A percentile compares a stretch with the other conserved stretches of the same genome.
These are phyloP conservation scores for Zygnema cylindricum DNA, from an alignment of 139 green algal genomes.

Conservation along the genomic window DNA sequence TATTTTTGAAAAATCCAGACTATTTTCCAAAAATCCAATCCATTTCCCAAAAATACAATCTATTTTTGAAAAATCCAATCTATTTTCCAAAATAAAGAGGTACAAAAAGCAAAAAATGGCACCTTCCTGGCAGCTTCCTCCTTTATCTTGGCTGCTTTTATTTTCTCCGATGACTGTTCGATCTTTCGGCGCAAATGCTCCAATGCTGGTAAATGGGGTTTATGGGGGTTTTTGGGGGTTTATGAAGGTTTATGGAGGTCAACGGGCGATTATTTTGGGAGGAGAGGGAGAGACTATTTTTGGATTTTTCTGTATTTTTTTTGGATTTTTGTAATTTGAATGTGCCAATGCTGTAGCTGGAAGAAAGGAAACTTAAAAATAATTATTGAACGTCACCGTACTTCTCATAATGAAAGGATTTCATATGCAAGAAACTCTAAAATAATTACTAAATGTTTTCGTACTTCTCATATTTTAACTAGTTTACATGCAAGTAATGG, in stretches of 20 bases:
- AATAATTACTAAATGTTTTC: too few species aligned
- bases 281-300: background rate
- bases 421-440: too few species aligned
- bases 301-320: background rate
- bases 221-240: background rate
- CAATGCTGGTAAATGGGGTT: background rate
- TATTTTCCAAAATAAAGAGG: too few species aligned
- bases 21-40: too few species aligned
- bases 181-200: slow-evolving; percentile 41
- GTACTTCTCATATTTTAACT: too few species aligned
- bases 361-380: background rate
- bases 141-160: slow-evolving; percentile 30
- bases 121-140: slow-evolving; percentile 50
- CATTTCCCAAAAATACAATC: too few species aligned
- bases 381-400: too few species aligned
- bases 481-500: too few species aligned
- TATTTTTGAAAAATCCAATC: too few species aligned
- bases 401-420: too few species aligned
- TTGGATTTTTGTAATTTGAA: background rate
- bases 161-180: slow-evolving; percentile 26
- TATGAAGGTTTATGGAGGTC: background rate
- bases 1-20: too few species aligned
- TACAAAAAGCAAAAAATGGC: too few species aligned
- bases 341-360: background rate
- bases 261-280: background rate